Evolutionary conservation across 108 stramenopile species (phyloP), one percentile per base, ranked within the genome.

Genomic region (Craspedostauros australis): DNA sequence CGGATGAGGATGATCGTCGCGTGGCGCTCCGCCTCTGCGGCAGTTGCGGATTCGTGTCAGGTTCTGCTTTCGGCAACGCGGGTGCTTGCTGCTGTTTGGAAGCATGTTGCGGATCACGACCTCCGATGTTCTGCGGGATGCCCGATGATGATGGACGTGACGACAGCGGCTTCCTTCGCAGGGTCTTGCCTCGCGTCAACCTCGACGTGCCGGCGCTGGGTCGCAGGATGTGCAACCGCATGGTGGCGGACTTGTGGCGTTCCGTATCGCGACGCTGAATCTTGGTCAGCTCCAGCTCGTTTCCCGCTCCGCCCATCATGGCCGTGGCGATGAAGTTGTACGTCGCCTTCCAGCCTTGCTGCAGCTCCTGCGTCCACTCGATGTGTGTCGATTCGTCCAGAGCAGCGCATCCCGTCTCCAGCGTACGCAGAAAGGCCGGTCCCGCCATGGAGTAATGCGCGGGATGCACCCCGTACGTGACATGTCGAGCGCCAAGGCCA

Each of bases 241-340:
- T 41, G 7, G 43, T 45, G 12, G 55, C 55, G 20, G 38, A 39
- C 33, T 54, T 41, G 3, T 57, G 22, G n/a, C 14, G 55, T 28
- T 25, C 37, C 26, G 5, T 8, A 15, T 47, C 21, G 22, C 55
- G 41, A 8, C 55, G 41, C 26, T 29, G 28, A 11, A 24, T 11
- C 43, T 43, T 57, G 15, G 33, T 39, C 20, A 57, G 14, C 27
- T 57, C 27, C 8, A 57, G 7, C 22, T 39, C 20, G 21, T 7
- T 5, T n/a, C 21, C 55, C n/a, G 55, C 41, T 8, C 55, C 55
- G 7, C 29, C 15, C 55, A 44, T 50, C 55, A 57, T 57, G 5
- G 42, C 24, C 20, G 16, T 39, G 8, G 42, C 19, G 9, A 57
- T 30, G 27, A 57, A 57, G 16, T 45, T 57, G 26, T 45, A 30